Percentiles rank a stretch among this genome's conserved stretches.
phyloP scores from a whole-genome alignment of 2,329 filamentous ascomycete species.

The Colletotrichum tamarilloi region DNA sequence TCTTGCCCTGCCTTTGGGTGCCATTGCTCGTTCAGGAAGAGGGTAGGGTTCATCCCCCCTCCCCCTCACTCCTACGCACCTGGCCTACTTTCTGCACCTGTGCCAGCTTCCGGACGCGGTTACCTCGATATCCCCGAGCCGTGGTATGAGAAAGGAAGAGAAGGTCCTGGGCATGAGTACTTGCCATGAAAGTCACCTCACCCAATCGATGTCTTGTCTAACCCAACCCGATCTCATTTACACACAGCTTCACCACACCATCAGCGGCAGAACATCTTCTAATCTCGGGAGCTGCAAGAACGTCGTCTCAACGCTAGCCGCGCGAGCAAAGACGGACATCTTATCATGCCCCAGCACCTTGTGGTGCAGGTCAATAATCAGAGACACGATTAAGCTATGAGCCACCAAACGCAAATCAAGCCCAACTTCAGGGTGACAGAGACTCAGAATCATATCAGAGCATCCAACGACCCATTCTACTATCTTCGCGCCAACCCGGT shows the following conservation, averaged over 20 bases:
- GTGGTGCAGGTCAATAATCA: background rate
- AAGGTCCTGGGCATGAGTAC: background rate
- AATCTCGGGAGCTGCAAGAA: background rate
- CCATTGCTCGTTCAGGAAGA: background rate
- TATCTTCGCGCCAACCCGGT: background rate
- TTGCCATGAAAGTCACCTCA: background rate
- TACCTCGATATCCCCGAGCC: constrained; percentile 7
- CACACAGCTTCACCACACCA: background rate
- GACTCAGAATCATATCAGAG: constrained; percentile 3
- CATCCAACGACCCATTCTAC: background rate
- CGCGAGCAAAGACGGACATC: background rate
- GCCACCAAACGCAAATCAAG: background rate
- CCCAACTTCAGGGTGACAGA: background rate
- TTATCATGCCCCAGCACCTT: background rate
- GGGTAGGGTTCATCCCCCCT: background rate
- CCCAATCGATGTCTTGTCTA: background rate
- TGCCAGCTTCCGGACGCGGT: constrained; percentile 2
- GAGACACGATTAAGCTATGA: constrained; percentile 7
- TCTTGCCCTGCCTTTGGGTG: background rate
- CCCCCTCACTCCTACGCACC: background rate
- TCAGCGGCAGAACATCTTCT: background rate
- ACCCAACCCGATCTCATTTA: background rate
- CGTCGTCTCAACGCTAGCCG: background rate
- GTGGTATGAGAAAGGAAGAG: background rate
- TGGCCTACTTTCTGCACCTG: constrained; percentile 2